phyloP scores from a whole-genome alignment of 257 asterid genomes.

The Leonotis leonurus region DNA sequence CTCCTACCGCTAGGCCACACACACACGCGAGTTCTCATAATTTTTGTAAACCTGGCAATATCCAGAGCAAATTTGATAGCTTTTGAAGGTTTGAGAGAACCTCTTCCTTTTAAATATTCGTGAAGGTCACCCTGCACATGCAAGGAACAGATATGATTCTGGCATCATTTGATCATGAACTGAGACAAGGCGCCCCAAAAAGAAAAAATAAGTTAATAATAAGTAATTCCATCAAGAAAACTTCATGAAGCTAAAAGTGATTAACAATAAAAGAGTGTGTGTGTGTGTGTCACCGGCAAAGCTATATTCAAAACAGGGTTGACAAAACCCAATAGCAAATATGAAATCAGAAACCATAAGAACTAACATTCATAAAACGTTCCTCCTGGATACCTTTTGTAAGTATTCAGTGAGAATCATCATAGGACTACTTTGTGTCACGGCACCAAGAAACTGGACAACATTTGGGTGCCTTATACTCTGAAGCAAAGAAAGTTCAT shows the following conservation, averaged over 20 bases:
- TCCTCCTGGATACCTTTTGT: constrained; percentile 50
- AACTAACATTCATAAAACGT: background rate
- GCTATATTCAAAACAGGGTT: background rate
- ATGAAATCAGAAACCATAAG: background rate
- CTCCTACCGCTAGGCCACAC: too few relatives aligned
- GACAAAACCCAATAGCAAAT: background rate
- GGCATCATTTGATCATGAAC: background rate
- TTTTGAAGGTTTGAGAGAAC: constrained; percentile 66
- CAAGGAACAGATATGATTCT: constrained; percentile 4
- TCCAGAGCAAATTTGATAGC: constrained; percentile 92
- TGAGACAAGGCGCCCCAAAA: background rate
- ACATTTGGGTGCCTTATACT: constrained; percentile 89
- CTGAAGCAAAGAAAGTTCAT: constrained; percentile 84
- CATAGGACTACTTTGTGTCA: constrained; percentile 95
- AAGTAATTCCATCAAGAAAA: background rate
- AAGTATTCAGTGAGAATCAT: constrained; percentile 96
- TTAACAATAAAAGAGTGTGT: background rate
- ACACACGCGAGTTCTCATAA: too few relatives aligned
- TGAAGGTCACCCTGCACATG: constrained; percentile 66
- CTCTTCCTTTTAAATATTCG: constrained; percentile 51
- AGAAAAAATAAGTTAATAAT: background rate
- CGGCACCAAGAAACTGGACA: constrained; percentile 96
- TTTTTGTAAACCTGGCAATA: constrained; percentile 62
- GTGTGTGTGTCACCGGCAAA: background rate
- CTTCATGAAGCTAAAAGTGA: background rate